These are phyloP conservation scores for Brassica nigra DNA, from an alignment of 345 rosid species.

Conservation along the genomic window DNA sequence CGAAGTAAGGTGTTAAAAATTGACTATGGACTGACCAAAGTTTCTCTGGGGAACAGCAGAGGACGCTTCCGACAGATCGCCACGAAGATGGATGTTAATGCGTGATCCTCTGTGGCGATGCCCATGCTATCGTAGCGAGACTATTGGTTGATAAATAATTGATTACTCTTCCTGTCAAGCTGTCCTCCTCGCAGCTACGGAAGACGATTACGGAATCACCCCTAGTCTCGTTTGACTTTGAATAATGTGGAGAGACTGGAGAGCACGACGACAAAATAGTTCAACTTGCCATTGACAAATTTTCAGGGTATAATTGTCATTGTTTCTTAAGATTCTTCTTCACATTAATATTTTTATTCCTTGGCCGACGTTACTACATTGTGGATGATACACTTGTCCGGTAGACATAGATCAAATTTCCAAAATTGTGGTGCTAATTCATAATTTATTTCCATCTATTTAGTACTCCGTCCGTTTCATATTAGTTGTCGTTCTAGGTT, in stretches of 20 bases:
- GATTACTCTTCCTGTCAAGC: neutral
- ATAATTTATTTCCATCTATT: neutral
- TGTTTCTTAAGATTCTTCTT: neutral
- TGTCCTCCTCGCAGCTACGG: neutral
- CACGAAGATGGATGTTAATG: conserved; percentile 21
- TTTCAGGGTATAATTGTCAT: neutral
- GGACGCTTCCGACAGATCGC: conserved; percentile 29
- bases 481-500: no score
- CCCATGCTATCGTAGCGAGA: neutral
- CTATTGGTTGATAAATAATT: neutral
- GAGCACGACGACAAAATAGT: neutral
- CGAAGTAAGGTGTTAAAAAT: conserved; percentile 6
- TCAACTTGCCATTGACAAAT: neutral
- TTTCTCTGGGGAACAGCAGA: neutral
- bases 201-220: neutral
- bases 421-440: neutral
- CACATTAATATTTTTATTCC: neutral
- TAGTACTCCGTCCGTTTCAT: neutral
- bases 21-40: conserved; percentile 34
- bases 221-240: neutral
- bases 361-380: neutral
- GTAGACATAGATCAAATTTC: neutral
- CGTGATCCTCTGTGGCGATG: conserved; percentile 14
- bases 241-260: neutral
- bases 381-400: neutral